A percentile compares a stretch with the other conserved stretches of the same genome.
These are phyloP conservation scores for Boletus rubropictus DNA, from an alignment of 768 basidiomycete species.

Conservation along the genomic window DNA sequence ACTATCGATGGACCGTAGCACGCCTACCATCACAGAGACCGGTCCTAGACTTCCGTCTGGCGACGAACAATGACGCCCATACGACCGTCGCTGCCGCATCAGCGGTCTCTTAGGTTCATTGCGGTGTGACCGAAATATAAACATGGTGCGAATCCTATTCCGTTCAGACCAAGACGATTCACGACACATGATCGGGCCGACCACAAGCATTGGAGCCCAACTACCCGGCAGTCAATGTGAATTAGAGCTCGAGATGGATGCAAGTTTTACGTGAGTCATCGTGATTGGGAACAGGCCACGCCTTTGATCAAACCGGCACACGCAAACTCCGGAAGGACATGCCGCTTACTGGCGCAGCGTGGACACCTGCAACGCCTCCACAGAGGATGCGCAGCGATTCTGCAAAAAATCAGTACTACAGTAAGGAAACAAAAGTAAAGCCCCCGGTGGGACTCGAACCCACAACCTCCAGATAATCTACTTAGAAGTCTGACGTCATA, in stretches of 20 bases:
- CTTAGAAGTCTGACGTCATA: slow-evolving; percentile 90
- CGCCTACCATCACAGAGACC: no score
- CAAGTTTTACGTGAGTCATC: slow-evolving; percentile 21
- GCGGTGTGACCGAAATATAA: background rate
- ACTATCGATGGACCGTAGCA: slow-evolving; percentile 18
- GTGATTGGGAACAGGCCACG: slow-evolving; percentile 6
- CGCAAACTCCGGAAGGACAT: slow-evolving; percentile 2
- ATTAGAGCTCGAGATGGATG: slow-evolving; percentile 3
- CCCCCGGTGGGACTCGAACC: slow-evolving; percentile 85
- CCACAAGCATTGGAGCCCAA: background rate
- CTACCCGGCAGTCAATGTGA: background rate
- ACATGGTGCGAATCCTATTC: background rate
- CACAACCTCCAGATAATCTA: slow-evolving; percentile 81
- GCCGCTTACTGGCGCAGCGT: slow-evolving; percentile 1
- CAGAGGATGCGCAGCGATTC: background rate
- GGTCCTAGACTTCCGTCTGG: no score
- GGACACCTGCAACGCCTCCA: background rate
- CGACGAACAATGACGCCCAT: background rate
- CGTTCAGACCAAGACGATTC: no score
- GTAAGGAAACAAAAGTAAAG: slow-evolving; percentile 28
- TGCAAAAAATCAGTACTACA: background rate
- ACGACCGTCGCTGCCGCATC: background rate
- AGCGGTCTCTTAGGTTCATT: background rate
- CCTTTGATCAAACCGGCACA: slow-evolving; percentile 6
- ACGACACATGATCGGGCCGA: background rate